Evolutionary conservation across 1,284 basidiomycete genomes (phyloP), one percentile per base, ranked within the genome.

Genomic region (Schizopora paradoxa): DNA sequence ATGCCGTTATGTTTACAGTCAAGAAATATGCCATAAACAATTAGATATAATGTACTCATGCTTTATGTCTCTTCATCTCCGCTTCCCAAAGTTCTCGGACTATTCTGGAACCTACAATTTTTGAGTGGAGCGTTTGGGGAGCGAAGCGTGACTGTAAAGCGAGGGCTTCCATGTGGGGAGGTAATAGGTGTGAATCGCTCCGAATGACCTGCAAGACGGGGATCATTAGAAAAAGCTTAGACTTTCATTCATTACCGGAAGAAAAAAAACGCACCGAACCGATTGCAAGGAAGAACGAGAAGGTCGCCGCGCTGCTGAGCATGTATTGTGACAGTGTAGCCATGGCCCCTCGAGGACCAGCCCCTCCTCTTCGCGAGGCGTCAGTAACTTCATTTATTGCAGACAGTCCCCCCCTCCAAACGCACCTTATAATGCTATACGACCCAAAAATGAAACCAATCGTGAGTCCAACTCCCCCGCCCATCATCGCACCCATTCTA

Each of bases 381-480:
- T 45, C 19, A 45, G 44, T 40, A 49, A n/a, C n/a, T n/a, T n/a
- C n/a, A n/a, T 6, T 10, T 29, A n/a, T 27, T 31, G 13, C 13
- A 22, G n/a, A 44, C 45, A 14, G 18, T 40, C 18, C 48, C 25
- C 38, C n/a, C n/a, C n/a, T n/a, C 35, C 16, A 41, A 38, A 25
- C 77, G 53, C 56, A 90, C 91, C 91, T 75, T 33, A 96, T 67
- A 61, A 96, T 90, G 55, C 82, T 91, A 70, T 86, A 94, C 29
- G 84, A 82, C 39, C 91, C 92, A 60, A 96, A 96, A 54, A 96
- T 83, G 68, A 96, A 95, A n/a, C 92, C 92, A 59, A 95, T 94
- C 28, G 91, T 94, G 40, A 94, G 74, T 23, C 92, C 92, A 48
- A 95, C 92, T 55, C 89, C 89, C 53, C 82, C 85, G 52, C 91